Evolutionary conservation across 139 green algal genomes (phyloP).

Genomic region (Micractinium conductrix): DNA sequence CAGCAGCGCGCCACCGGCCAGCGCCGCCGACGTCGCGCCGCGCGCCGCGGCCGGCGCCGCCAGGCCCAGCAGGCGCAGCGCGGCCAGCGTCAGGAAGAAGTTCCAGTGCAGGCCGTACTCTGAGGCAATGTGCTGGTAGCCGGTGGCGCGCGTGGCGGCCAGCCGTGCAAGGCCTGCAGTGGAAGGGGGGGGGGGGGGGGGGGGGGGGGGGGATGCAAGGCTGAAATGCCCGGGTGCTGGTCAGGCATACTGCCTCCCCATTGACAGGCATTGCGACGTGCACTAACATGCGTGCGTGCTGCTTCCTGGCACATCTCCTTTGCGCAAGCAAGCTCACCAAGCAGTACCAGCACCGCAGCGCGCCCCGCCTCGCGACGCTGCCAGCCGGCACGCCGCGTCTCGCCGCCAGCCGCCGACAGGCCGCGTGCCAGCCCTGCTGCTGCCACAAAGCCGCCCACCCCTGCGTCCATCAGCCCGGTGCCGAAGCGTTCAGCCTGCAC

Average conservation of each 20-base stretch:
- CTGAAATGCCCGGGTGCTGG: no score
- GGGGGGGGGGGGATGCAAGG: no score
- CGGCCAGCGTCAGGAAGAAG: constrained; percentile 94
- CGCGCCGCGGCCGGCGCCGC: background rate
- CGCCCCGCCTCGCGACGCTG: background rate
- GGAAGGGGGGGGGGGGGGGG: background rate
- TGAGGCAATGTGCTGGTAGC: constrained; percentile 81
- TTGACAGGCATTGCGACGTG: no score
- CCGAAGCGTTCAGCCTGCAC: constrained; percentile 79
- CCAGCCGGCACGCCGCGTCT: background rate
- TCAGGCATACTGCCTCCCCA: no score
- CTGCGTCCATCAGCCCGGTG: constrained; percentile 89
- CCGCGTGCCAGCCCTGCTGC: constrained; percentile 53
- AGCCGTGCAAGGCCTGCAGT: constrained; percentile 47
- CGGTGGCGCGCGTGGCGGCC: constrained; percentile 50
- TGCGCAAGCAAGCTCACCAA: background rate
- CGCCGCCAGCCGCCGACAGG: constrained; percentile 3
- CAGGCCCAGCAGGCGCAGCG: constrained; percentile 54
- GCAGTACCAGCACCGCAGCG: background rate
- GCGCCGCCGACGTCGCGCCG: background rate
- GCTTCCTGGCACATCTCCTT: no score
- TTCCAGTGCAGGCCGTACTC: constrained; percentile 98
- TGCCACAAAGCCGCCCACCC: constrained; percentile 85
- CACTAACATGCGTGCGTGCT: no score
- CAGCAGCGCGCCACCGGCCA: constrained; percentile 14